Percentiles rank a stretch among this genome's conserved stretches.
Conservation (phyloP, 1,139 yeast genomes). For the Geotrichum bryndzae region DNA sequence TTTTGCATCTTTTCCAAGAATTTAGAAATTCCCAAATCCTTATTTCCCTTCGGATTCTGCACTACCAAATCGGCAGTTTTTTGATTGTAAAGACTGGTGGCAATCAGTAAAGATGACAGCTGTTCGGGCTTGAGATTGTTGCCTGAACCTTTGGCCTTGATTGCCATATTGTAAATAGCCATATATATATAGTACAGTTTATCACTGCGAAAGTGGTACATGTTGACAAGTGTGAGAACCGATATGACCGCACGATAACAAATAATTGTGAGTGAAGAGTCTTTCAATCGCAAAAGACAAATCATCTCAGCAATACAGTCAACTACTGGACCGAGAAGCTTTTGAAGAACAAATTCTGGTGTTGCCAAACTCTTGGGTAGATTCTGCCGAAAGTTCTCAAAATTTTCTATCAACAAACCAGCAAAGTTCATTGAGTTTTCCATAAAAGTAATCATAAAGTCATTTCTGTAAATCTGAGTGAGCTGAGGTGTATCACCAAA, state of each 20-base stretch:
- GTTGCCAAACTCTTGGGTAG: not conserved
- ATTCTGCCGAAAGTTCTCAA: not conserved
- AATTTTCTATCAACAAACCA: not conserved
- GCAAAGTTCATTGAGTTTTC: not conserved
- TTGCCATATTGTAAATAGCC: not conserved
- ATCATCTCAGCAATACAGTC: not conserved
- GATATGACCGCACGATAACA: not conserved
- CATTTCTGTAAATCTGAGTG: not conserved
- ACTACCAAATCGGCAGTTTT: not conserved
- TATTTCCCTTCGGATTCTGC: not conserved
- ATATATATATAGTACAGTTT: not conserved
- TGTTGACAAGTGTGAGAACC: not conserved
- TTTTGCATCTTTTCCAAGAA: not conserved
- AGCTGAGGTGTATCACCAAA: not conserved
- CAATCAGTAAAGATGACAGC: not conserved
- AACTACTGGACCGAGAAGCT: not conserved
- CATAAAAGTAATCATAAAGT: not conserved
- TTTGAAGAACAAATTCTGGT: not conserved
- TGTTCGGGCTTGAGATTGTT: not conserved
- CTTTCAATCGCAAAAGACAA: not conserved
- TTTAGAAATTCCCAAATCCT: not conserved
- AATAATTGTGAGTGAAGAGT: not conserved
- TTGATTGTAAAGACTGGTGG: not conserved
- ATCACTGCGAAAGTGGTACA: not conserved
- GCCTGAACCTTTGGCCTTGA: not conserved